Base-by-base conservation (phyloP, 1,139 yeast species). In the Saccharomyces hybrid region DNA sequence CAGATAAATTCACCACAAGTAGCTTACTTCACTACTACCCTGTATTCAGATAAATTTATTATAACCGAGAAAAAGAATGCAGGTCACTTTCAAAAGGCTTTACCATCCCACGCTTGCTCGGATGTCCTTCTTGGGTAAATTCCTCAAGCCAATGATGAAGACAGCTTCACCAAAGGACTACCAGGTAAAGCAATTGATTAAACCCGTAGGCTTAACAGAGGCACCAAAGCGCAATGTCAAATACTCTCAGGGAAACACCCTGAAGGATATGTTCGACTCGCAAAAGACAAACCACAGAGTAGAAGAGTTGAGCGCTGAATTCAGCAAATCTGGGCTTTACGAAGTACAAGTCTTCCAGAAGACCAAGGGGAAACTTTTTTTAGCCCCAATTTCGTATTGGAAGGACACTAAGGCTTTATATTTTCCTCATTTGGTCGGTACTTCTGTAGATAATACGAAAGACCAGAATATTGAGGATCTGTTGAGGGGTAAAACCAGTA, bases 301-400 rank as follows among this genome's bases (percentile, higher is more conserved):
- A 60, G 79, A 69, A 71, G 89, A 76, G 57, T 72, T 88, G 56
- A 90, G 88, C 64, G 79, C 81, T 56, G 97, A 90, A 68, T 79
- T 90, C 60, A 82, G 88, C 42, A 88, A 85, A 64, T 87, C 96
- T 13, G 90, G 95, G 26, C 83, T 89, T 75, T 85, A 85, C 63
- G 96, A 90, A 61, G 78, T 89, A 61, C 85, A 88, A 64, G 83
- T 88, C 0, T 91, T 84, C 67, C 76, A 85, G 52, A 85, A 85
- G 61, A 87, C 95, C 2, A 81, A 83, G 48, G 98, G 98, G 38
- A 89, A 90, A 71, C 76, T 90, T 60, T 93, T 90, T 73, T 74
- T 79, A 16, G 83, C 96, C 0, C 98, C 98, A 0, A 74, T 79
- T 11, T 81, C 91, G 1, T 85, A 80, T 61, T 90, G 93, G 78